Percentiles rank a stretch among this genome's conserved stretches.
Evolutionary conservation across 208 protist genomes (phyloP).

Genomic region (Angomonas ambiguus): DNA sequence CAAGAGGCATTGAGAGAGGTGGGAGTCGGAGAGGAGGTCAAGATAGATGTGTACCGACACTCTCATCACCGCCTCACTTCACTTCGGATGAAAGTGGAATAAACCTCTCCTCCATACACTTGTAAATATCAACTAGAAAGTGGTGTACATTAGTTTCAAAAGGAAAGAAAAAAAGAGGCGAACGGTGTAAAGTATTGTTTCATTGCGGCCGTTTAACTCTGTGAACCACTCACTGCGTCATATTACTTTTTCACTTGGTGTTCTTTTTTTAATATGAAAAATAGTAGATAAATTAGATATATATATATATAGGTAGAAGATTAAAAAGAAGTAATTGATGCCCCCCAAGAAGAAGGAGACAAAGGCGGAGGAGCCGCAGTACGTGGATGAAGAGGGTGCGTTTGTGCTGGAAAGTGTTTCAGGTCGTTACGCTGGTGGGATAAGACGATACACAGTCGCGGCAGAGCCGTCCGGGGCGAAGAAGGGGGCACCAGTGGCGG

Average conservation of each 20-base stretch:
- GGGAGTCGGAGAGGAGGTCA: conserved; percentile 11
- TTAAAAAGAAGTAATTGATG: conserved; percentile 25
- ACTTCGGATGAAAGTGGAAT: conserved; percentile 13
- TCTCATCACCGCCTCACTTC: conserved; percentile 19
- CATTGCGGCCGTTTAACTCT: no score
- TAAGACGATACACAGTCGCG: conserved; percentile 36
- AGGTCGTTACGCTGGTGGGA: conserved; percentile 55
- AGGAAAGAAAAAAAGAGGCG: neutral
- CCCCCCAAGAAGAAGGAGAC: conserved; percentile 71
- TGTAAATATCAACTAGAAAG: no score
- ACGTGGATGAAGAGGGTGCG: conserved; percentile 63
- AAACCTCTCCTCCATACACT: neutral
- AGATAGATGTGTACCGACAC: conserved; percentile 46
- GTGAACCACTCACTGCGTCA: no score
- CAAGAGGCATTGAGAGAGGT: conserved; percentile 22
- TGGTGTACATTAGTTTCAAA: neutral
- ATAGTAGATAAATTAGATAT: neutral
- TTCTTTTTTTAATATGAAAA: no score
- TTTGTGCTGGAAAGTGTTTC: conserved; percentile 63
- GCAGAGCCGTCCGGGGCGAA: neutral
- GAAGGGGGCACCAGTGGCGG: neutral
- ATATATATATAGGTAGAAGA: no score
- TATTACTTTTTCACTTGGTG: no score
- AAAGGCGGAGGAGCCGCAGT: conserved; percentile 71
- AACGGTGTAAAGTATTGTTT: no score